These are phyloP conservation scores for Sporothrix dimorphospora DNA, from an alignment of 2,329 filamentous ascomycete genomes.

Conservation along the genomic window DNA sequence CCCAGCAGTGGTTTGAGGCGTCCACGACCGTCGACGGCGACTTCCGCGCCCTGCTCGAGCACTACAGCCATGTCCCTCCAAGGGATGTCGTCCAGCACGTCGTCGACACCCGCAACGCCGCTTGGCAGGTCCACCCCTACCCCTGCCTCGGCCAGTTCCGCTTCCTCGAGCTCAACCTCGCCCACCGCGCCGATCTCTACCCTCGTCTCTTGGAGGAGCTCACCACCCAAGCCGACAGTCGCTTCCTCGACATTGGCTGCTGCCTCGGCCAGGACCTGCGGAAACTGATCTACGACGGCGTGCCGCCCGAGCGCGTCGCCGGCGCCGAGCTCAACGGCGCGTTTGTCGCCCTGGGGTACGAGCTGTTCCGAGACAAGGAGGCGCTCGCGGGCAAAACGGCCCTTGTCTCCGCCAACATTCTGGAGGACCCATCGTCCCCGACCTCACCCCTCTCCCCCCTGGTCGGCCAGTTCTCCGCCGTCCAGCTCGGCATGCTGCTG, in stretches of 20 bases:
- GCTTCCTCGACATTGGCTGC: constrained; percentile 48
- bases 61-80: constrained; percentile 32
- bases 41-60: constrained; percentile 28
- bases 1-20: constrained; percentile 27
- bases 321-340: constrained; percentile 43
- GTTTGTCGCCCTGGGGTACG: constrained; percentile 47
- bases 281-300: constrained; percentile 46
- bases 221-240: constrained; percentile 32
- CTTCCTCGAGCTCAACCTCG: constrained; percentile 47
- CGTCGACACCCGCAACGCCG: constrained; percentile 34
- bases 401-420: constrained; percentile 41
- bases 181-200: constrained; percentile 41
- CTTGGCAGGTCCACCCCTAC: constrained; percentile 42
- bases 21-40: constrained; percentile 23
- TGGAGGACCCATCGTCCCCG: constrained; percentile 40
- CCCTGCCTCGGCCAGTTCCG: constrained; percentile 49
- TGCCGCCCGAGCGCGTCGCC: constrained; percentile 38
- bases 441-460: constrained; percentile 36
- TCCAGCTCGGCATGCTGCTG: constrained; percentile 46
- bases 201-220: constrained; percentile 36
- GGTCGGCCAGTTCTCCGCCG: constrained; percentile 40
- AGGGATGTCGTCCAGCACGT: constrained; percentile 31
- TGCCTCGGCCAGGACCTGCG: constrained; percentile 50
- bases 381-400: constrained; percentile 33
- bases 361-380: constrained; percentile 46